These are phyloP conservation scores for Pleurotus citrinopileatus DNA, from an alignment of 768 basidiomycete genomes.

Conservation along the genomic window DNA sequence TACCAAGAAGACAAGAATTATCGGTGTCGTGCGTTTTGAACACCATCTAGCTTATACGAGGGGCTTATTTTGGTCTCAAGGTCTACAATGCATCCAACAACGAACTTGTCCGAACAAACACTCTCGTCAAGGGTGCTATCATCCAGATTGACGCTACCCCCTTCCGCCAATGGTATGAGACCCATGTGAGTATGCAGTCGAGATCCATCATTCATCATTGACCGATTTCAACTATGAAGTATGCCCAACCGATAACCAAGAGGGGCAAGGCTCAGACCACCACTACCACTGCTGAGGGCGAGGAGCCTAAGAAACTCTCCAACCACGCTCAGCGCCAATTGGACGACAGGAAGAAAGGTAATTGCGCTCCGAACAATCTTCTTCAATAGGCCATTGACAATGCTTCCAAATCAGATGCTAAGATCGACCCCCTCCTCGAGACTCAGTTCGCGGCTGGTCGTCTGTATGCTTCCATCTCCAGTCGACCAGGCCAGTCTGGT, in stretches of 20 bases:
- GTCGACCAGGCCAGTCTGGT: constrained; percentile 95
- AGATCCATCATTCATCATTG: neutral
- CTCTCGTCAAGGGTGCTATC: constrained; percentile 94
- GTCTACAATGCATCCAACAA: constrained; percentile 99
- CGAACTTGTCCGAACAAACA: constrained; percentile 99
- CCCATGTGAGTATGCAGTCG: constrained; percentile 67
- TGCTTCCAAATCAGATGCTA: constrained; percentile 56
- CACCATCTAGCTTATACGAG: constrained; percentile 4
- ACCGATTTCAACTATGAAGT: constrained; percentile 42
- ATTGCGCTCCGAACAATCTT: neutral
- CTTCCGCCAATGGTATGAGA: constrained; percentile 99
- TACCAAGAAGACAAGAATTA: constrained; percentile 94
- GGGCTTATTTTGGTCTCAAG: constrained; percentile 33
- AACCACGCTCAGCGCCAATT: constrained; percentile 86
- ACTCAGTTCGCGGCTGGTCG: constrained; percentile 91
- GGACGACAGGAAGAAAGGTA: constrained; percentile 91
- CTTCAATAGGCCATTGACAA: neutral
- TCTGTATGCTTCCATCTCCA: constrained; percentile 89
- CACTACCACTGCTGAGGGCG: constrained; percentile 45
- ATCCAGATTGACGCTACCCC: constrained; percentile 98
- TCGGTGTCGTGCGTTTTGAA: constrained; percentile 79
- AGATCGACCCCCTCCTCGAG: constrained; percentile 89
- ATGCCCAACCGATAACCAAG: constrained; percentile 93
- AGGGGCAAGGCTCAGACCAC: constrained; percentile 66
- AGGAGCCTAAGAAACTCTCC: constrained; percentile 77